These are phyloP conservation scores for Talaromyces sp. DNA, from an alignment of 2,329 filamentous ascomycete genomes.

Conservation along the genomic window DNA sequence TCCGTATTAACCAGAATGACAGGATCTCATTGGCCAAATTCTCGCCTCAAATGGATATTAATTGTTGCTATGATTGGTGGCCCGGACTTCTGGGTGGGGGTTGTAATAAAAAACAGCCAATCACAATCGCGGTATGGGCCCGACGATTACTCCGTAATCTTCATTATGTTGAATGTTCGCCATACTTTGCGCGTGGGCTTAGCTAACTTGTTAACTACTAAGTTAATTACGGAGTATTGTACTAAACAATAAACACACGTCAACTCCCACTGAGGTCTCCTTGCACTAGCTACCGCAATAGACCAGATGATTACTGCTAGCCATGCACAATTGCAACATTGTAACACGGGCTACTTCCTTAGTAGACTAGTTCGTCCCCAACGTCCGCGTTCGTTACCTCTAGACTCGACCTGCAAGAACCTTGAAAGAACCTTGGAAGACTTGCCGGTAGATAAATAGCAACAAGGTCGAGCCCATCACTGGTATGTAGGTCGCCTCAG, in stretches of 20 bases:
- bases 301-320: background rate
- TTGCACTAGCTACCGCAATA: background rate
- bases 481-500: background rate
- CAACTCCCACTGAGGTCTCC: background rate
- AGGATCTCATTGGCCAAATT: background rate
- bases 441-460: slow-evolving; percentile 1
- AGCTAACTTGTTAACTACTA: background rate
- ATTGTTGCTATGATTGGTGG: background rate
- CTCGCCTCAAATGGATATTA: accelerated
- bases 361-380: background rate
- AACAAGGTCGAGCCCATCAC: background rate
- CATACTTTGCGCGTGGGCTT: no score
- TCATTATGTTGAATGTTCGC: background rate
- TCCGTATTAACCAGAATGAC: background rate
- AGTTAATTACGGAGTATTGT: no score
- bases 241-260: no score
- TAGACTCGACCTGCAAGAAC: background rate
- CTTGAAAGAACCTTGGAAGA: no score
- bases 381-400: background rate
- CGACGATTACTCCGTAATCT: no score
- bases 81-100: background rate
- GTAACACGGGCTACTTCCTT: slow-evolving; percentile 5
- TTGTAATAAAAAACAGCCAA: background rate
- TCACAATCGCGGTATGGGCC: background rate
- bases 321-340: slow-evolving; percentile 4